Evolutionary conservation across 2,329 filamentous ascomycete genomes (phyloP).

Genomic region (Amylocarpus encephaloides): DNA sequence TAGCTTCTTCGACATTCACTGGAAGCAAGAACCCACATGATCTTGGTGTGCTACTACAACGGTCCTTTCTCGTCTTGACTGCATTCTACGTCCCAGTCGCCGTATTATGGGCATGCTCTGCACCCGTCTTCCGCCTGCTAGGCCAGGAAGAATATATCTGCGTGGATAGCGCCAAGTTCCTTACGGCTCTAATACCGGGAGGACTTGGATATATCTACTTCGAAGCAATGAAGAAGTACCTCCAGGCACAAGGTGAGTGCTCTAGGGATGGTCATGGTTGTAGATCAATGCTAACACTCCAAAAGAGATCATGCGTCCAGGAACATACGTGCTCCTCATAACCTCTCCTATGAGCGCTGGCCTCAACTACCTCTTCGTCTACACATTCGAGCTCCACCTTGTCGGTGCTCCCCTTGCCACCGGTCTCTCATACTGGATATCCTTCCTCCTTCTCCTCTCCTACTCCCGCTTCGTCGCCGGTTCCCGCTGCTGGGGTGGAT

Average conservation of each 20-base stretch:
- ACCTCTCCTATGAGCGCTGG: conserved; percentile 76
- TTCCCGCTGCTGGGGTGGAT: conserved; percentile 74
- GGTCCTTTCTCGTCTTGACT: conserved; percentile 65
- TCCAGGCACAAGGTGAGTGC: conserved; percentile 73
- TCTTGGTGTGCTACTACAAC: conserved; percentile 71
- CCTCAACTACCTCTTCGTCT: conserved; percentile 75
- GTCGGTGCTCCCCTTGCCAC: conserved; percentile 77
- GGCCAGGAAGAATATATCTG: conserved; percentile 77
- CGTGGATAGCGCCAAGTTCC: conserved; percentile 63
- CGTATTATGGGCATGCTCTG: conserved; percentile 67
- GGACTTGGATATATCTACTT: conserved; percentile 86
- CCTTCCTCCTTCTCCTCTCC: conserved; percentile 67
- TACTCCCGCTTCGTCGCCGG: conserved; percentile 68
- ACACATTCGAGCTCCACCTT: conserved; percentile 63
- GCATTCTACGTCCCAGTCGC: conserved; percentile 68
- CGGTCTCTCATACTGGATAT: conserved; percentile 79
- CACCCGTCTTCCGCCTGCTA: conserved; percentile 65
- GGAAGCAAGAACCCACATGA: conserved; percentile 72
- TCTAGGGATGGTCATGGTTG: conserved; percentile 48
- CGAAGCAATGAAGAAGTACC: conserved; percentile 77
- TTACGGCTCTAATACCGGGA: conserved; percentile 69
- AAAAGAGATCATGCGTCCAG: conserved; percentile 64
- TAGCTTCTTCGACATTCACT: conserved; percentile 78
- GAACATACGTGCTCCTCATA: conserved; percentile 75
- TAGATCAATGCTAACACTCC: not conserved